A percentile compares a stretch with the other conserved stretches of the same genome.
Evolutionary conservation across 192 early-diverging fungal genomes (phyloP).

Genomic region (Coemansia sp.): DNA sequence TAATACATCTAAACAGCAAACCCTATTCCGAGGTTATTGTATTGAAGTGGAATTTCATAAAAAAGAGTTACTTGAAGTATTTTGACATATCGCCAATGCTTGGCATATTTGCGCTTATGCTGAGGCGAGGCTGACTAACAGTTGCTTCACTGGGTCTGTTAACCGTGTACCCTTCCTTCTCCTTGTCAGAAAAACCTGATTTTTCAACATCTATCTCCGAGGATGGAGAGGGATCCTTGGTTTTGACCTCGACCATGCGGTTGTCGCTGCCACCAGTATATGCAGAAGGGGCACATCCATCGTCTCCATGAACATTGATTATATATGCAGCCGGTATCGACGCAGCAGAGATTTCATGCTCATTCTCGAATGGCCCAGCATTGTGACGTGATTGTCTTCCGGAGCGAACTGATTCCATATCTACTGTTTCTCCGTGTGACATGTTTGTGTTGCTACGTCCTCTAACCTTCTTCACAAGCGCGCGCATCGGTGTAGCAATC

Average conservation of each 20-base stretch:
- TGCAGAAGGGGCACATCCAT: neutral
- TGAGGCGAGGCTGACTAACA: neutral
- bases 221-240: neutral
- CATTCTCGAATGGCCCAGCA: neutral
- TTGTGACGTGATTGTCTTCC: neutral
- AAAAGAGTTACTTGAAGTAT: neutral
- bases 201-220: neutral
- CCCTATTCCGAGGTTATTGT: too few species aligned
- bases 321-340: slow-evolving; percentile 1
- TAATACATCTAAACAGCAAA: too few species aligned
- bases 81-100: slow-evolving; percentile 8
- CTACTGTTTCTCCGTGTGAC: neutral
- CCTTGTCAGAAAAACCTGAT: neutral
- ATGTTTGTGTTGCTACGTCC: neutral
- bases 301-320: neutral
- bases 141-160: neutral
- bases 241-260: slow-evolving; percentile 6
- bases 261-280: slow-evolving; percentile 3
- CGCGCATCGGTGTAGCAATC: slow-evolving; percentile 9
- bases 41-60: too few species aligned
- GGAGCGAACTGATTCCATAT: neutral
- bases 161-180: too few species aligned
- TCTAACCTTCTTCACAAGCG: slow-evolving; percentile 4
- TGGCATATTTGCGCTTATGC: slow-evolving; percentile 2
- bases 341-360: neutral